These are phyloP conservation scores for Candida lessepsii DNA, from an alignment of 805 yeast genomes.

Conservation along the genomic window DNA sequence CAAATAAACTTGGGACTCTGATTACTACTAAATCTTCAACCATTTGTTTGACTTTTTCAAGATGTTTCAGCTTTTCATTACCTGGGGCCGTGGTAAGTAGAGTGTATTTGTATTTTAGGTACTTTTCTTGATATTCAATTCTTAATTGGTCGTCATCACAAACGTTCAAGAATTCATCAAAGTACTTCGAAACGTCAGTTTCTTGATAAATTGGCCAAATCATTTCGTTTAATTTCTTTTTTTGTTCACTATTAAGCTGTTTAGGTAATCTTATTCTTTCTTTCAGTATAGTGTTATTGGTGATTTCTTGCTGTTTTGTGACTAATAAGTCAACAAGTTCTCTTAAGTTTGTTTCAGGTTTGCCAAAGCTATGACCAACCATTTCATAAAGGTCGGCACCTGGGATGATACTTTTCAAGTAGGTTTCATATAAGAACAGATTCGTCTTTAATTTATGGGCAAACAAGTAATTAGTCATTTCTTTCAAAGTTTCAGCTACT, in stretches of 20 bases:
- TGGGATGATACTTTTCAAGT: conserved; percentile 53
- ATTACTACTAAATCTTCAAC: conserved; percentile 73
- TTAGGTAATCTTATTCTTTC: conserved; percentile 51
- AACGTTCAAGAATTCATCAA: conserved; percentile 54
- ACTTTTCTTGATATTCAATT: conserved; percentile 55
- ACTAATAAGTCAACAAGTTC: conserved; percentile 43
- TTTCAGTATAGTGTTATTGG: conserved; percentile 43
- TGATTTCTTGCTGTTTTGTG: conserved; percentile 38
- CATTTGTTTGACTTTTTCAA: conserved; percentile 49
- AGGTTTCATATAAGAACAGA: conserved; percentile 42
- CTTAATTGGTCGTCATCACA: conserved; percentile 62
- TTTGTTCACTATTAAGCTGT: conserved; percentile 40
- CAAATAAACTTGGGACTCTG: conserved; percentile 55
- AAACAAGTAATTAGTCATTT: conserved; percentile 46
- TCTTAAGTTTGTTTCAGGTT: conserved; percentile 44
- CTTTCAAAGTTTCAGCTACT: conserved; percentile 48
- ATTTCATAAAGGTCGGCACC: conserved; percentile 53
- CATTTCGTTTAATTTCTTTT: conserved; percentile 34
- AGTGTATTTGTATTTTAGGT: conserved; percentile 55
- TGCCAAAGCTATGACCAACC: conserved; percentile 43
- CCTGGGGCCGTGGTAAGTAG: conserved; percentile 59
- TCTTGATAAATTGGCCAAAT: conserved; percentile 48
- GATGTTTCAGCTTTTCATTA: conserved; percentile 21
- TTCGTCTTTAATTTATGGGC: conserved; percentile 28
- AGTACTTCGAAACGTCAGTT: conserved; percentile 54